Base-by-base conservation (phyloP, 169 alveolate species). In the Eimeria falciformis region DNA sequence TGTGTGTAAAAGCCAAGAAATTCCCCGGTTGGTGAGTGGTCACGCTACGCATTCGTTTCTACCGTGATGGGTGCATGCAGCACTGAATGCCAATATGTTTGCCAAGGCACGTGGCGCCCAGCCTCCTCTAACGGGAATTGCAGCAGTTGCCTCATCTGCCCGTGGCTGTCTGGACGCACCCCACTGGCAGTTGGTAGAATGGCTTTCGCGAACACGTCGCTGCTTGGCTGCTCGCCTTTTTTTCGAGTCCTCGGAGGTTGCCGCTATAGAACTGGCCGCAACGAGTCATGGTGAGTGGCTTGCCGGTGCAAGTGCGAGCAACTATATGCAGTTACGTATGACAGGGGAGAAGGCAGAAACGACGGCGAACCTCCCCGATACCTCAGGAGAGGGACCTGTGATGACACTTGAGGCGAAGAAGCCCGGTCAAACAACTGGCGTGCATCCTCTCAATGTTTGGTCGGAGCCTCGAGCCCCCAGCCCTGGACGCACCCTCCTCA, bases 401-500 rank as follows among this genome's bases (percentile, higher is more conserved):
- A 58, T 3, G 88, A 45, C 83, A 14, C 27, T n/a, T 46, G 55
- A 29, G 66, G n/a, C 40, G 18, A 21, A 53, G 45, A 29, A 53
- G 55, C 12, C 69, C n/a, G 14, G 62, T 14, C n/a, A 29, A 23
- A 53, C 7, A 62, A 58, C 23, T 23, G 88, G 88, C 40, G 88
- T 53, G 46, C 88, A 79, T 18, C 88, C 88, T 12, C 53, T 79
- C 55, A 79, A 29, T 23, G 68, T 53, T 47, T 50, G 71, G 88
- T 50, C 53, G 21, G 88, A 79, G 71, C 88, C 88, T 3, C 68
- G 92, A 71, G 87, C 87, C 12, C 86, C 86, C 29, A 68, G 87
- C 45, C 79, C 92, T 2, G 92, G 86, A 21, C 58, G 92, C 29
- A 53, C 92, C 43, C 92, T 87, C 11, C 78, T 87, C 66, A 53